Percentiles rank a stretch among this genome's conserved stretches.
These are phyloP conservation scores for Alternaria arborescens DNA, from an alignment of 2,329 filamentous ascomycete genomes.

Conservation along the genomic window DNA sequence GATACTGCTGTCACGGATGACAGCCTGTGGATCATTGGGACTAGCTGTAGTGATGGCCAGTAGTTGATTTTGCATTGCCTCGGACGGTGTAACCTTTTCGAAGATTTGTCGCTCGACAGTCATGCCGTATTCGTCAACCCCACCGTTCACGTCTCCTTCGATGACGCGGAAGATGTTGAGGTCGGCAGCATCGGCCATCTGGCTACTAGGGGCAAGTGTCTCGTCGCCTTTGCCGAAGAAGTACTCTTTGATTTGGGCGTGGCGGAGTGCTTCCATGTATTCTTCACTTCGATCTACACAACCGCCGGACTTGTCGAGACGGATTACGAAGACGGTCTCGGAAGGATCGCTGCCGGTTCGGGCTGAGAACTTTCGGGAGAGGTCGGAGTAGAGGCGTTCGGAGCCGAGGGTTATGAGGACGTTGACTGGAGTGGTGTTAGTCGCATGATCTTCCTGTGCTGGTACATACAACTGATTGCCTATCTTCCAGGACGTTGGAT, in stretches of 20 bases:
- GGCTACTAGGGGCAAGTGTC: slow-evolving; percentile 84
- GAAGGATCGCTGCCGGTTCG: slow-evolving; percentile 58
- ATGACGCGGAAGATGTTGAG: slow-evolving; percentile 76
- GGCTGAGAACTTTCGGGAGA: slow-evolving; percentile 72
- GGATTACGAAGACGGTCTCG: slow-evolving; percentile 77
- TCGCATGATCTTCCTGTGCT: not conserved
- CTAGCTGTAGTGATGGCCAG: slow-evolving; percentile 85
- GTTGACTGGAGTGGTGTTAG: slow-evolving; percentile 66
- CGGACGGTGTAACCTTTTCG: slow-evolving; percentile 70
- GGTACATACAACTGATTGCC: slow-evolving; percentile 7
- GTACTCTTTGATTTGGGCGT: slow-evolving; percentile 85
- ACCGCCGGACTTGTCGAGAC: slow-evolving; percentile 84
- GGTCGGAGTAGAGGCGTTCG: slow-evolving; percentile 76
- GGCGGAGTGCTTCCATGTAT: slow-evolving; percentile 77
- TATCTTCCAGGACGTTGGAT: not conserved
- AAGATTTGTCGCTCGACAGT: slow-evolving; percentile 56
- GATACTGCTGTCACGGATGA: slow-evolving; percentile 80
- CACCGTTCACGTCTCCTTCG: slow-evolving; percentile 59
- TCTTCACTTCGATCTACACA: slow-evolving; percentile 77
- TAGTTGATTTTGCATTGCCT: slow-evolving; percentile 79
- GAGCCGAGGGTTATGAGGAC: slow-evolving; percentile 84
- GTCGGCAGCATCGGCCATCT: slow-evolving; percentile 79
- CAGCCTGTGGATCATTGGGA: slow-evolving; percentile 72
- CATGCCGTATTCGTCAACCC: slow-evolving; percentile 19
- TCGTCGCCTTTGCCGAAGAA: slow-evolving; percentile 83